Conservation (phyloP, 1,284 basidiomycete species). For the Exobasidium rhododendri region DNA sequence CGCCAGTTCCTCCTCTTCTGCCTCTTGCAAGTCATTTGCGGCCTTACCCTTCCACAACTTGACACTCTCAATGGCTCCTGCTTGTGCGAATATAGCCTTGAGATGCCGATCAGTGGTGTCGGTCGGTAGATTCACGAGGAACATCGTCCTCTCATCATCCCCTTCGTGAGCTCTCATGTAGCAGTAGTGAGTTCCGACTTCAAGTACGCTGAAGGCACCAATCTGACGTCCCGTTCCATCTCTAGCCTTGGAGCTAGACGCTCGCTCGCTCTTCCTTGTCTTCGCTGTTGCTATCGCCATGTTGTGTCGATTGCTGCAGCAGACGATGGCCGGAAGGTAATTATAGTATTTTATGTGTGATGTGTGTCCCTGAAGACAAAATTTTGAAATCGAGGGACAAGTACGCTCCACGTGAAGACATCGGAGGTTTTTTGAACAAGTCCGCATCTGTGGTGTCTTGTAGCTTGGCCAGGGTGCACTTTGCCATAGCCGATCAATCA, state of each 20-base stretch:
- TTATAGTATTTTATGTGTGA: neutral
- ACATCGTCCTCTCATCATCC: slow-evolving; percentile 39
- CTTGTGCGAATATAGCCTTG: slow-evolving; percentile 36
- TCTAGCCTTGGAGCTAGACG: neutral
- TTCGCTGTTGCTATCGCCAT: neutral
- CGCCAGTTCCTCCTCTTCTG: slow-evolving; percentile 21
- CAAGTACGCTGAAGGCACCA: neutral
- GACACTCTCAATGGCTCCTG: slow-evolving; percentile 35
- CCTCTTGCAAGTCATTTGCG: slow-evolving; percentile 22
- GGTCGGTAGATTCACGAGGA: slow-evolving; percentile 46
- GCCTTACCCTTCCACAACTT: slow-evolving; percentile 18
- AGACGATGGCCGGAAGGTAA: neutral
- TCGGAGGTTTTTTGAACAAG: too few species aligned
- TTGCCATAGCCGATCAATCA: too few species aligned
- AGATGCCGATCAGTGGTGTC: slow-evolving; percentile 41
- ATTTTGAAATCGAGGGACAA: too few species aligned
- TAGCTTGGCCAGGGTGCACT: too few species aligned
- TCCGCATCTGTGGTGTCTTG: too few species aligned
- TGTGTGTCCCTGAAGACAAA: too few species aligned
- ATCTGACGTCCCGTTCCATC: neutral
- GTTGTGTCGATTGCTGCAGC: neutral
- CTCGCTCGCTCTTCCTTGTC: neutral
- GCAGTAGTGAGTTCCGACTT: slow-evolving; percentile 21
- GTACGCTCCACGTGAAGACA: too few species aligned
- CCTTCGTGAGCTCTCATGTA: slow-evolving; percentile 24